A percentile compares a stretch with the other conserved stretches of the same genome.
Conservation (phyloP, 2,329 filamentous ascomycete genomes). For the Ophiostoma pallidulum region DNA sequence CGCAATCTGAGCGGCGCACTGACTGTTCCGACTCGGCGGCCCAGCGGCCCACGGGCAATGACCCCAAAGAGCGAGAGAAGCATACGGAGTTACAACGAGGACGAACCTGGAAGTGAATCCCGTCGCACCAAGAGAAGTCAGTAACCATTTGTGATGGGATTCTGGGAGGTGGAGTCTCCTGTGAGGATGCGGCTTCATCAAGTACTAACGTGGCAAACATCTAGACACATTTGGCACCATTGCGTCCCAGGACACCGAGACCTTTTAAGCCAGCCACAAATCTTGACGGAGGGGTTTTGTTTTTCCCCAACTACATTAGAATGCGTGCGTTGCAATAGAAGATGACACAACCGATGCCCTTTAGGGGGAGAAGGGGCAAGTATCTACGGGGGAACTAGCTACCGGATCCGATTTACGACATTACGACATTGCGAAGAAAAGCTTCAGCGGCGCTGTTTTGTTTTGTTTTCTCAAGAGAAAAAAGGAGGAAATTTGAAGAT, state of each 20-base stretch:
- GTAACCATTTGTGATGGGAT: slow-evolving; percentile 7
- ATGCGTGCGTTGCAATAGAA: too few species aligned
- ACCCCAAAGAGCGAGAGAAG: slow-evolving; percentile 42
- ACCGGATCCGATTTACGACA: too few species aligned
- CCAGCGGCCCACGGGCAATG: slow-evolving; percentile 52
- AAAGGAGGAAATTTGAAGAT: neutral
- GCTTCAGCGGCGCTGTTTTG: neutral
- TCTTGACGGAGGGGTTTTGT: too few species aligned
- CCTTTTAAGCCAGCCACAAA: slow-evolving; percentile 29
- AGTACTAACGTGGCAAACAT: slow-evolving; percentile 2
- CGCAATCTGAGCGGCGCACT: slow-evolving; percentile 46
- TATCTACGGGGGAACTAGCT: too few species aligned
- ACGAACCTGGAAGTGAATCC: slow-evolving; percentile 33
- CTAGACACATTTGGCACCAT: slow-evolving; percentile 46
- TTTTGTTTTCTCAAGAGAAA: too few species aligned
- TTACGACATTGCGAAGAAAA: too few species aligned
- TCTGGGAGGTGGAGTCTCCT: too few species aligned
- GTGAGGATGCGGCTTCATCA: too few species aligned
- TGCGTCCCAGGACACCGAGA: slow-evolving; percentile 44
- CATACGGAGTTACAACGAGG: slow-evolving; percentile 30
- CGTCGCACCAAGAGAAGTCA: slow-evolving; percentile 48
- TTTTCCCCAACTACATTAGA: too few species aligned
- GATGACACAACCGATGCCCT: too few species aligned
- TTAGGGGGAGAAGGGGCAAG: too few species aligned
- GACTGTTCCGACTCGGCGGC: slow-evolving; percentile 42